Evolutionary conservation across 768 basidiomycete species (phyloP).

Genomic region (Collybiopsis luxurians): DNA sequence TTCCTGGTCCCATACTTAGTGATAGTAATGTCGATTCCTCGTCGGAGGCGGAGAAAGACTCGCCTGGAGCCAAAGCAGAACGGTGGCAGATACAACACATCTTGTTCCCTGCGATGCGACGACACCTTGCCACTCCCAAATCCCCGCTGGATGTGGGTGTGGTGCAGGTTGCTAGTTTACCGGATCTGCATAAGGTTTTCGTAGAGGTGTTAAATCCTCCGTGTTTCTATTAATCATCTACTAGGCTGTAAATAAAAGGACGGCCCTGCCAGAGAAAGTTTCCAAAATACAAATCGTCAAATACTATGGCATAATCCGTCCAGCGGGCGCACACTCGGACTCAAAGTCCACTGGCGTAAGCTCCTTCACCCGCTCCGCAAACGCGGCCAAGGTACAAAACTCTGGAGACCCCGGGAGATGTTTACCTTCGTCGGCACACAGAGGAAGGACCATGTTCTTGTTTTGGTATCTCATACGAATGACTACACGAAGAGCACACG

Average conservation of each 20-base stretch:
- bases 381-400: slow-evolving; percentile 68
- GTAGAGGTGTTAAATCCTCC: slow-evolving; percentile 91
- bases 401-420: slow-evolving; percentile 71
- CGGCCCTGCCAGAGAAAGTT: too few species aligned
- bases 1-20: slow-evolving; percentile 51
- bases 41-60: not conserved
- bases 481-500: slow-evolving; percentile 42
- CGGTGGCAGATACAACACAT: slow-evolving; percentile 90
- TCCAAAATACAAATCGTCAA: too few species aligned
- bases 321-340: slow-evolving; percentile 51
- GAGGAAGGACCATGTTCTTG: slow-evolving; percentile 55
- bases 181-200: slow-evolving; percentile 92
- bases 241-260: too few species aligned
- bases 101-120: slow-evolving; percentile 82
- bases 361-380: slow-evolving; percentile 57
- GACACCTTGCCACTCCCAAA: slow-evolving; percentile 68
- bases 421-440: slow-evolving; percentile 63
- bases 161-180: slow-evolving; percentile 84
- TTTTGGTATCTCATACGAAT: slow-evolving; percentile 81
- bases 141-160: slow-evolving; percentile 69
- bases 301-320: slow-evolving; percentile 6
- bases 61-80: slow-evolving; percentile 42
- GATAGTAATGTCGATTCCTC: not conserved
- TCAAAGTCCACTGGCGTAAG: slow-evolving; percentile 68
- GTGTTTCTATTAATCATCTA: too few species aligned